Percentiles rank a stretch among this genome's conserved stretches.
Conservation (phyloP, 257 asterid species). For the Rhazya stricta region DNA sequence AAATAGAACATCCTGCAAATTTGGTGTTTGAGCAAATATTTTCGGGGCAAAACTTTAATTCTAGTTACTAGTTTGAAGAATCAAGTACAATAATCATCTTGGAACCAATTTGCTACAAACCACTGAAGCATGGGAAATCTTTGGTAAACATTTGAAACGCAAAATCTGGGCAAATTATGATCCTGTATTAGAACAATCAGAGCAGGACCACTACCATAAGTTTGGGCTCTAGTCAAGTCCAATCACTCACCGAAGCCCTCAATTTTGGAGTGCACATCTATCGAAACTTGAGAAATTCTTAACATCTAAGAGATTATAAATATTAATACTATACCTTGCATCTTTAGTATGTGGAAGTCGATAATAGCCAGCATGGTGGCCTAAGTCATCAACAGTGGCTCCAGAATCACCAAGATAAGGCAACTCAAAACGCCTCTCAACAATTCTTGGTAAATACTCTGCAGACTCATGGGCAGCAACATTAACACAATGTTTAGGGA, state of each 20-base stretch:
- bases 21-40: neutral
- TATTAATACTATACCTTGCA: slow-evolving; percentile 28
- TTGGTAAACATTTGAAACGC: neutral
- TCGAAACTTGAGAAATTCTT: too few species aligned
- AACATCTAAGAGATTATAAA: too few species aligned
- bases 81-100: neutral
- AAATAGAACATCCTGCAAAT: slow-evolving; percentile 9
- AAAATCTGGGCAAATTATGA: neutral
- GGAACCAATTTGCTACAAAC: too few species aligned
- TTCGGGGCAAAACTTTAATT: neutral
- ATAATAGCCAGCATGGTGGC: slow-evolving; percentile 47
- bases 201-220: too few species aligned
- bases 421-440: slow-evolving; percentile 29
- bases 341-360: slow-evolving; percentile 34
- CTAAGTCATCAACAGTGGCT: slow-evolving; percentile 33
- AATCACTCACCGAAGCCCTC: too few species aligned
- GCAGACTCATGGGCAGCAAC: neutral
- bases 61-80: neutral
- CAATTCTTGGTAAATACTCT: slow-evolving; percentile 17
- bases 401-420: slow-evolving; percentile 27
- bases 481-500: slow-evolving; percentile 34
- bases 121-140: neutral
- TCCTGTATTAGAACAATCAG: neutral
- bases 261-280: too few species aligned
- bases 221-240: too few species aligned